A percentile compares a stretch with the other conserved stretches of the same genome.
These are phyloP conservation scores for Pseudonitzschia multiseries DNA, from an alignment of 108 stramenopile species.

Conservation along the genomic window DNA sequence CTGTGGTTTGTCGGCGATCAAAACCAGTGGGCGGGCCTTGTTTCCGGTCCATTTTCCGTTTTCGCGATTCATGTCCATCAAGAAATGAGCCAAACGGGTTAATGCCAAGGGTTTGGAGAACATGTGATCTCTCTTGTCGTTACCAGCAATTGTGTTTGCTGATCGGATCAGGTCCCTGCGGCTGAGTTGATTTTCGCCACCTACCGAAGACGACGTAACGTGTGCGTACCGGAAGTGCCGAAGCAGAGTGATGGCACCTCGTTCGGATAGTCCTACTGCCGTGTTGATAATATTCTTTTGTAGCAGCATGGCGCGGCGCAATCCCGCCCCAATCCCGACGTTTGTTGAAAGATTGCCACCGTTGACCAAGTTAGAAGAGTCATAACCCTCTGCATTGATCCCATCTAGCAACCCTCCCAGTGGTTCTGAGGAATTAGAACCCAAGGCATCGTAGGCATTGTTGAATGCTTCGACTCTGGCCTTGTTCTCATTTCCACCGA, in stretches of 20 bases:
- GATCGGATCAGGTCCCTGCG: constrained; percentile 29
- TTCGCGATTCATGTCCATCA: constrained; percentile 89
- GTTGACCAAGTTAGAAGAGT: constrained; percentile 72
- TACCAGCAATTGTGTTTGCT: background rate
- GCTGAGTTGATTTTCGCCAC: constrained; percentile 21
- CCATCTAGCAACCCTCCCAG: constrained; percentile 29
- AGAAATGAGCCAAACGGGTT: constrained; percentile 73
- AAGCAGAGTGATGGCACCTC: constrained; percentile 75
- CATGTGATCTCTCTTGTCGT: constrained; percentile 44
- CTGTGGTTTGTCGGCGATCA: constrained; percentile 82
- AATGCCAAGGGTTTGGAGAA: constrained; percentile 84
- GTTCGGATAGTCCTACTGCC: constrained; percentile 67
- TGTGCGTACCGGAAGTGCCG: constrained; percentile 89
- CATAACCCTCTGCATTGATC: constrained; percentile 39
- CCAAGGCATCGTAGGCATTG: constrained; percentile 81
- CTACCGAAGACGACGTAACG: constrained; percentile 58
- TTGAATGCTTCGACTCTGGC: constrained; percentile 64
- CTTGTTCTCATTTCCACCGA: constrained; percentile 38
- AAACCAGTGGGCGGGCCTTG: constrained; percentile 81
- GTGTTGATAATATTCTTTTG: constrained; percentile 70
- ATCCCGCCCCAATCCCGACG: constrained; percentile 75
- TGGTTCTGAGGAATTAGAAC: constrained; percentile 47
- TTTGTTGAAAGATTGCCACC: constrained; percentile 70
- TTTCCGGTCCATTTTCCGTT: constrained; percentile 89
- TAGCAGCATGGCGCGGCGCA: constrained; percentile 73